phyloP scores from a whole-genome alignment of 31 red algal genomes.

The Odonthalia washingtoniensis region DNA sequence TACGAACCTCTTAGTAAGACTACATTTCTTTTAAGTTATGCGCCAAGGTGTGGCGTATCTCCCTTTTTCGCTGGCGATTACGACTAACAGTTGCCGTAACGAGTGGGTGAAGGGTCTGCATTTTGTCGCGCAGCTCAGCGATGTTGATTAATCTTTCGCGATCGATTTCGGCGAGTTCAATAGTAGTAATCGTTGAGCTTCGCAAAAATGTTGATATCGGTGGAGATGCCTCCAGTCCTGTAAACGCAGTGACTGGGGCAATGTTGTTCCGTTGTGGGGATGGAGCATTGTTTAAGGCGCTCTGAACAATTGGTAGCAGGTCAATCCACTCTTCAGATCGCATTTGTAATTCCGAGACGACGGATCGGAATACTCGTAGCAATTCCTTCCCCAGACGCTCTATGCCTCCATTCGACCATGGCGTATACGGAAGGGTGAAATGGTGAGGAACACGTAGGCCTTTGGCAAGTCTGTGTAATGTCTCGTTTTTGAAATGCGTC shows the following conservation, averaged over 20 bases:
- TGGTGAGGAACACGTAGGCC: background rate
- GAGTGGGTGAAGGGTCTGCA: too few relatives aligned
- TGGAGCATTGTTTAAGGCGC: constrained; percentile 1
- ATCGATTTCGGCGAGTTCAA: background rate
- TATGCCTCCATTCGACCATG: too few relatives aligned
- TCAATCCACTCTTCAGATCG: background rate
- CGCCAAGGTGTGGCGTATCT: too few relatives aligned
- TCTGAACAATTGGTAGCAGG: background rate
- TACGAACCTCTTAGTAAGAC: too few relatives aligned
- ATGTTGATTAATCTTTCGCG: background rate
- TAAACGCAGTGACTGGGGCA: background rate
- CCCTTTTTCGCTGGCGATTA: too few relatives aligned
- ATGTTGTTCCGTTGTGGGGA: background rate
- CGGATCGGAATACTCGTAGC: background rate
- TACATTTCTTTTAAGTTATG: too few relatives aligned
- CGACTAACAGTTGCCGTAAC: too few relatives aligned
- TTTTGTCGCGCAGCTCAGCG: too few relatives aligned
- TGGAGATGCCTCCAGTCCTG: background rate
- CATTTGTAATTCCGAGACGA: background rate
- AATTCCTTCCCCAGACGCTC: constrained; percentile 7
- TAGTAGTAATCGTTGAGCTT: background rate
- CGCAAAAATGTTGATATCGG: constrained; percentile 5
- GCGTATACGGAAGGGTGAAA: background rate
- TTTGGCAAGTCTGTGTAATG: too few relatives aligned
- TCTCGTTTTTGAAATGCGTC: too few relatives aligned